Evolutionary conservation across 768 basidiomycete genomes (phyloP).

Genomic region (Melanogaster broomeanus): DNA sequence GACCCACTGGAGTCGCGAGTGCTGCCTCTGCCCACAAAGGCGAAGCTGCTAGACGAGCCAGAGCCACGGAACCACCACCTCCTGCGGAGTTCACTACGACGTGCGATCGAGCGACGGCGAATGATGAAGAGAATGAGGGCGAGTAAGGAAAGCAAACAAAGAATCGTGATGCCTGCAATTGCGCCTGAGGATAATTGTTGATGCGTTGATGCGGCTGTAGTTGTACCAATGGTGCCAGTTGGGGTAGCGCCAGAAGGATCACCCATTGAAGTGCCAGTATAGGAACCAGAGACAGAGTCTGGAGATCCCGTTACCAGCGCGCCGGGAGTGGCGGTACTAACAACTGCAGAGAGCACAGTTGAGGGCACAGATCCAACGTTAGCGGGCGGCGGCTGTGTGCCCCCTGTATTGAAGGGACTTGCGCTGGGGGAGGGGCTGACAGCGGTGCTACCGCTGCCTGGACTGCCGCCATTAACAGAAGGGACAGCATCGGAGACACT

Average conservation of each 20-base stretch:
- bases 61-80: slow-evolving; percentile 47
- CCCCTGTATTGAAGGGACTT: background rate
- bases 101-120: slow-evolving; percentile 46
- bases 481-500: background rate
- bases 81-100: slow-evolving; percentile 43
- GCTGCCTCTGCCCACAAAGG: slow-evolving; percentile 9
- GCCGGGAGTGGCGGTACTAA: background rate
- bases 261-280: slow-evolving; percentile 12
- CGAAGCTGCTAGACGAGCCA: background rate
- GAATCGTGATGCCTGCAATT: slow-evolving; percentile 46
- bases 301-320: background rate
- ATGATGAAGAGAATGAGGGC: slow-evolving; percentile 41
- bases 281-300: slow-evolving; percentile 12
- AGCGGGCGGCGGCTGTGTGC: background rate
- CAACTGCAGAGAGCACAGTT: background rate
- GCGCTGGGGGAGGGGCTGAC: background rate
- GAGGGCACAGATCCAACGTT: background rate
- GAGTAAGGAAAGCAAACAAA: slow-evolving; percentile 33
- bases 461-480: background rate
- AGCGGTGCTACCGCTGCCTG: background rate
- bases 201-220: slow-evolving; percentile 13
- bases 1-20: slow-evolving; percentile 11
- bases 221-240: slow-evolving; percentile 6
- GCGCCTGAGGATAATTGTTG: slow-evolving; percentile 43
- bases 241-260: slow-evolving; percentile 13